phyloP scores from a whole-genome alignment of 2,329 filamentous ascomycete genomes.

The Coccinonectria pachysandricola region DNA sequence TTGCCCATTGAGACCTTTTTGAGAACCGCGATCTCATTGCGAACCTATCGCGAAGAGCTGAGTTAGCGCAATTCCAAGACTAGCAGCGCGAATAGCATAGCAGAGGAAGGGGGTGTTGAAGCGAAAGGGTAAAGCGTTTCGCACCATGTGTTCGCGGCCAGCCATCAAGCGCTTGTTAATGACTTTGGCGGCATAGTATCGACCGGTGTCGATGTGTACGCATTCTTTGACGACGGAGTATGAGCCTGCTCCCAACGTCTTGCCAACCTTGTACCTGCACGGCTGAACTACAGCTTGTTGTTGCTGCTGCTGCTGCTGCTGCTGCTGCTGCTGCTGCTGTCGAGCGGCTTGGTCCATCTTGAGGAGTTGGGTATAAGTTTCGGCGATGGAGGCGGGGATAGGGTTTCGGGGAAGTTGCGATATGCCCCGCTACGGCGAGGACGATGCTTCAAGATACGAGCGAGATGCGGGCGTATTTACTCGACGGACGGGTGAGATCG shows the following conservation, averaged over 20 bases:
- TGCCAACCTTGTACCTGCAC: conserved; percentile 96
- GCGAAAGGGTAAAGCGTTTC: too few relatives aligned
- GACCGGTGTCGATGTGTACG: conserved; percentile 93
- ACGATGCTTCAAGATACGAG: too few relatives aligned
- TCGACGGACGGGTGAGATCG: conserved; percentile 1
- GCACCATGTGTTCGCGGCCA: conserved; percentile 93
- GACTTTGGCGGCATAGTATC: conserved; percentile 97
- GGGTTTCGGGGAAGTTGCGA: too few relatives aligned
- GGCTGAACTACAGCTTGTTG: conserved; percentile 64
- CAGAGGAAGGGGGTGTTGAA: too few relatives aligned
- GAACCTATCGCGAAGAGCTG: conserved; percentile 61
- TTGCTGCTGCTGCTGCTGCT: conserved; percentile 15
- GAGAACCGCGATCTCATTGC: conserved; percentile 95
- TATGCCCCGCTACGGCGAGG: too few relatives aligned
- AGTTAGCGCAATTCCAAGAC: too few relatives aligned
- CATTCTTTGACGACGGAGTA: conserved; percentile 99
- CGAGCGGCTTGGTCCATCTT: too few relatives aligned
- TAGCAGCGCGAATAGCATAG: conserved; percentile 5
- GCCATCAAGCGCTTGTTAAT: conserved; percentile 99
- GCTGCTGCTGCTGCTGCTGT: not conserved
- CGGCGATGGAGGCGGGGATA: too few relatives aligned
- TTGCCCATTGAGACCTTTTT: conserved; percentile 99
- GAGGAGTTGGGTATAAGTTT: not conserved
- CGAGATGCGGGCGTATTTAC: too few relatives aligned
- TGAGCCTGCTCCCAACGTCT: conserved; percentile 90